Evolutionary conservation across 129 eudicot species (phyloP).

Genomic region (Ambrosia trifida): DNA sequence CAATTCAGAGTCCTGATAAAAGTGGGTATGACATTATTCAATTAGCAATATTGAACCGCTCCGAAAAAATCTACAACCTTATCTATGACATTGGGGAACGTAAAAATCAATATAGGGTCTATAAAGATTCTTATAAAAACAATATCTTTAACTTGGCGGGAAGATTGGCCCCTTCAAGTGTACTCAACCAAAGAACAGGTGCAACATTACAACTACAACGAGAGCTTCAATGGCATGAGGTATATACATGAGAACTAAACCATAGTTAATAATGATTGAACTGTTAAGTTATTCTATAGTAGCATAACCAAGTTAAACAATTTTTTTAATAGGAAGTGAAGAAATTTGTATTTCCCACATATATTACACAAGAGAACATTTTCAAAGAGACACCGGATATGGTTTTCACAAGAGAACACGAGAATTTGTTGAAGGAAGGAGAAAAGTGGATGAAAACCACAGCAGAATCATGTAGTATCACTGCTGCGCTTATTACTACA

Average conservation of each 20-base stretch:
- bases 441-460: conserved; percentile 3
- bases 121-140: conserved; percentile 22
- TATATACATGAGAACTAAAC: no score
- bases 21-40: neutral
- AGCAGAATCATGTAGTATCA: neutral
- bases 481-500: neutral
- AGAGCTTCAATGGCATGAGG: conserved; percentile 30
- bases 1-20: neutral
- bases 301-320: neutral
- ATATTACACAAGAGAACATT: neutral
- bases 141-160: conserved; percentile 34
- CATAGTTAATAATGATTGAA: no score
- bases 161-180: conserved; percentile 14
- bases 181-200: conserved; percentile 18
- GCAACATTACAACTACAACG: conserved; percentile 34
- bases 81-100: neutral
- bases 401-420: neutral
- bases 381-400: neutral
- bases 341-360: neutral
- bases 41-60: no score
- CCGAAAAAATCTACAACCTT: no score
- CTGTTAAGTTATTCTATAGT: neutral
- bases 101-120: neutral
- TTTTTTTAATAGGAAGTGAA: neutral
- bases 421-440: neutral